Evolutionary conservation across 352 stramenopile genomes (phyloP).

Genomic region (Thraustotheca clavata): DNA sequence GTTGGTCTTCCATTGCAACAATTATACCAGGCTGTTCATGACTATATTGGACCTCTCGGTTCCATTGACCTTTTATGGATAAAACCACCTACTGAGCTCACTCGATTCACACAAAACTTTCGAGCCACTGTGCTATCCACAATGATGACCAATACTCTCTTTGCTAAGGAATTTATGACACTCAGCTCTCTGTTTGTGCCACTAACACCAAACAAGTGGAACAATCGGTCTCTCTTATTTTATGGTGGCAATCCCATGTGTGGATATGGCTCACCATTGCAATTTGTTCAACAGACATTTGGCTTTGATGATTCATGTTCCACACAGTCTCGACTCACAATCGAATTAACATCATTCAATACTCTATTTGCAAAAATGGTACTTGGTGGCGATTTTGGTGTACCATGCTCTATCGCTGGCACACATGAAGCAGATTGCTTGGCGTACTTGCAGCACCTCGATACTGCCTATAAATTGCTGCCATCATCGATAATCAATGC

Average conservation of each 20-base stretch:
- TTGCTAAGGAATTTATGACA: no score
- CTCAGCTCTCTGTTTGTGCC: no score
- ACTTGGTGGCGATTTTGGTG: no score
- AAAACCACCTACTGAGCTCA: not conserved
- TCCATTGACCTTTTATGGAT: not conserved
- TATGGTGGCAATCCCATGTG: slow-evolving; percentile 17
- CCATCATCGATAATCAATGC: not conserved
- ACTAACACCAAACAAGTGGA: not conserved
- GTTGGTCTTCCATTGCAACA: not conserved
- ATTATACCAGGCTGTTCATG: not conserved
- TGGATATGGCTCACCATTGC: not conserved
- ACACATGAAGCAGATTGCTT: no score
- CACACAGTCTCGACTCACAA: not conserved
- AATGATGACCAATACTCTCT: no score
- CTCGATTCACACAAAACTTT: not conserved
- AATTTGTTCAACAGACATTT: slow-evolving; percentile 6
- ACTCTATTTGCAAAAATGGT: not conserved
- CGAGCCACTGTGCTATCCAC: not conserved
- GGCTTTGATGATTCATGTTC: slow-evolving; percentile 5
- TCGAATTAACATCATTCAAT: not conserved
- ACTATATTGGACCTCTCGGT: not conserved
- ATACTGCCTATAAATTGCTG: no score
- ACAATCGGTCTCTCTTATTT: not conserved
- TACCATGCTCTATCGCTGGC: no score
- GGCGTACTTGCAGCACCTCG: no score